Evolutionary conservation across 148 eudicot genomes (phyloP).

Genomic region (Fagopyrum homotropicum): DNA sequence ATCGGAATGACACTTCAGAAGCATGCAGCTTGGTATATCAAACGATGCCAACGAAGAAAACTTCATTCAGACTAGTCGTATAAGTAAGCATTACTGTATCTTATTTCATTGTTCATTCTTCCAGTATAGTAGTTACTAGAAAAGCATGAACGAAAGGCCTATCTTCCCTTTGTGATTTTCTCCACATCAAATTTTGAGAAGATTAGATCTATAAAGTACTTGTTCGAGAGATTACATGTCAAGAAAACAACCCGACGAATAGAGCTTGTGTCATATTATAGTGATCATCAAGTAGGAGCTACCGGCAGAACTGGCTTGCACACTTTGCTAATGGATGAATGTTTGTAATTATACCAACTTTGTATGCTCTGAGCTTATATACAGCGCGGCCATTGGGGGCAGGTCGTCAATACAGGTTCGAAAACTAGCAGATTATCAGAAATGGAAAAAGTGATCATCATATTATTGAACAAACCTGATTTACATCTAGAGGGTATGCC

Average conservation of each 20-base stretch:
- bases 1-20: slow-evolving; percentile 73
- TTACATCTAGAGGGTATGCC: too few species aligned
- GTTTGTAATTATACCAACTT: background rate
- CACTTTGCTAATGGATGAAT: background rate
- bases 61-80: slow-evolving; percentile 59
- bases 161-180: background rate
- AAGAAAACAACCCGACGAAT: background rate
- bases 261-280: background rate
- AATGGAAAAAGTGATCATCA: too few species aligned
- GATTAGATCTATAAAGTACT: background rate
- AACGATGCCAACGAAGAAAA: slow-evolving; percentile 67
- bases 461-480: too few species aligned
- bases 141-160: background rate
- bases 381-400: background rate
- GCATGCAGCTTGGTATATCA: slow-evolving; percentile 79
- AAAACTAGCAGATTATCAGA: too few species aligned
- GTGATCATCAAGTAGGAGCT: background rate
- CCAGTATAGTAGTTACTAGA: background rate
- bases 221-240: background rate
- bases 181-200: background rate
- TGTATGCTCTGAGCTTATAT: background rate
- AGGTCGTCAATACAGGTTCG: too few species aligned
- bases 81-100: background rate
- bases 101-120: background rate
- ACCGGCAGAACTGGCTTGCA: too few species aligned